Percentiles rank a stretch among this genome's conserved stretches.
Evolutionary conservation across 768 basidiomycete genomes (phyloP).

Genomic region (Cystobasidium tubakii): DNA sequence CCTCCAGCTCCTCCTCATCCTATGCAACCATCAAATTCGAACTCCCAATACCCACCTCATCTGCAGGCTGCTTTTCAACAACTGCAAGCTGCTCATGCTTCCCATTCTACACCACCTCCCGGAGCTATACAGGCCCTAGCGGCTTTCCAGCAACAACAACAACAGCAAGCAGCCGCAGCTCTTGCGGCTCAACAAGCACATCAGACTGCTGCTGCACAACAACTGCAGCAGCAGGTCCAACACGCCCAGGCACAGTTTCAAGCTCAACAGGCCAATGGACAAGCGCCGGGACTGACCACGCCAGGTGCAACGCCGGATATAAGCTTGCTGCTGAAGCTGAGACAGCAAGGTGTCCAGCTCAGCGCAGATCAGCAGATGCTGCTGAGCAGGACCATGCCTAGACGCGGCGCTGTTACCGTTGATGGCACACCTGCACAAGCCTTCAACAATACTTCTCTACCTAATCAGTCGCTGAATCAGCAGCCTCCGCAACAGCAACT

Average conservation of each 20-base stretch:
- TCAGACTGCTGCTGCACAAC: background rate
- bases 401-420: constrained; percentile 1
- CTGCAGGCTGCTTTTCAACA: constrained; percentile 8
- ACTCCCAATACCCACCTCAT: constrained; percentile 11
- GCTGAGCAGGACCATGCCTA: background rate
- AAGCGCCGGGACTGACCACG: background rate
- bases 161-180: background rate
- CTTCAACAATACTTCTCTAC: background rate
- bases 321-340: constrained; percentile 3
- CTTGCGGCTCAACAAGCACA: background rate
- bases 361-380: constrained; percentile 29
- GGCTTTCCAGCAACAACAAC: constrained; percentile 10
- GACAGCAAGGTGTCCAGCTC: constrained; percentile 15
- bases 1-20: background rate
- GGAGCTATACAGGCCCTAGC: constrained; percentile 11
- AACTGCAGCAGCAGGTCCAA: constrained; percentile 18
- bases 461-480: background rate
- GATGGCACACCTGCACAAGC: constrained; percentile 5
- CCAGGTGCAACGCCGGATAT: constrained; percentile 9
- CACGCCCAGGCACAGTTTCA: background rate
- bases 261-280: background rate
- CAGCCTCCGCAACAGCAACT: constrained; percentile 5
- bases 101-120: background rate
- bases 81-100: constrained; percentile 4
- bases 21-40: background rate